phyloP scores from a whole-genome alignment of 805 yeast species.

The Priceomyces castillae region DNA sequence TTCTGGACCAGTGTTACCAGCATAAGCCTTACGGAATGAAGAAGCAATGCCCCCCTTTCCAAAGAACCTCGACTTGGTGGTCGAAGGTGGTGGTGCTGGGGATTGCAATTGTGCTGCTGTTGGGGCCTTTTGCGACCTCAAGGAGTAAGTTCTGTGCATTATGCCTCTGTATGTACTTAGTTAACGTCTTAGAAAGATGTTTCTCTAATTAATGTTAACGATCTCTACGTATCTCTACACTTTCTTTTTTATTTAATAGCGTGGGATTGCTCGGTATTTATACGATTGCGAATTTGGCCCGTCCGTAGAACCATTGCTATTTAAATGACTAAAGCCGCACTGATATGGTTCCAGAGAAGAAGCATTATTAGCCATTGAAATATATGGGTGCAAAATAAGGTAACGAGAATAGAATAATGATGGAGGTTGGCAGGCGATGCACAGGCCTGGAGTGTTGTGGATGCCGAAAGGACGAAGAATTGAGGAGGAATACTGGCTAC shows the following conservation, averaged over 20 bases:
- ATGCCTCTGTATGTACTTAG: slow-evolving; percentile 9
- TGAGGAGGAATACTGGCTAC: too few species aligned
- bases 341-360: too few species aligned
- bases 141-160: slow-evolving; percentile 98
- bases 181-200: background rate
- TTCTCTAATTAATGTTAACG: background rate
- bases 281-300: background rate
- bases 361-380: too few species aligned
- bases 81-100: slow-evolving; percentile 93
- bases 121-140: slow-evolving; percentile 94
- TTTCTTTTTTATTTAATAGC: background rate
- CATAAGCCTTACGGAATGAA: slow-evolving; percentile 65
- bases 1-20: slow-evolving; percentile 81
- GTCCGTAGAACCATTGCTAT: slow-evolving; percentile 6
- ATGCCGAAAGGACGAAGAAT: too few species aligned
- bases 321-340: slow-evolving; percentile 6
- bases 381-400: too few species aligned
- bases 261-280: background rate
- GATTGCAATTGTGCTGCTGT: slow-evolving; percentile 92
- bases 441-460: too few species aligned
- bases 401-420: too few species aligned
- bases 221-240: background rate
- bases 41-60: slow-evolving; percentile 72
- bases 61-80: slow-evolving; percentile 86
- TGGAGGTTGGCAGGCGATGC: too few species aligned